Base-by-base conservation (phyloP, 2,329 filamentous ascomycete species). In the Ustulina deusta region DNA sequence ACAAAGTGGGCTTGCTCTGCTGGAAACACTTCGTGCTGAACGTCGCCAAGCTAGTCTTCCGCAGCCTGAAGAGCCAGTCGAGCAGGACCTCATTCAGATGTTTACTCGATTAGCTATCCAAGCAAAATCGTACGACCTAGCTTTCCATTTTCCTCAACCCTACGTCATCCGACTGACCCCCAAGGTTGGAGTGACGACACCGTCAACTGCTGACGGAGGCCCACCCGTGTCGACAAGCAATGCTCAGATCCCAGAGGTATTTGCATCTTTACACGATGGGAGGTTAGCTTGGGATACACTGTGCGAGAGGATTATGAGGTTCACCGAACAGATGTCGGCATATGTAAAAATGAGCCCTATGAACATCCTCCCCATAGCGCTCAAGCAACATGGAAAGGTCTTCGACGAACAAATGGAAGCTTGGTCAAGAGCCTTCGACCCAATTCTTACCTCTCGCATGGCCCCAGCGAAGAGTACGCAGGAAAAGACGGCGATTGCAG, bases 61-160 rank as follows among this genome's bases (percentile, higher is more conserved):
- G 6, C 74, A 77, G 64, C 77, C 81, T 15, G 83, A 83, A 60
- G 84, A 86, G 62, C 81, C 84, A 0, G 81, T 87, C 6, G 86
- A 89, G 69, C 83, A 87, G 58, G 88, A 90, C 73, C 81, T 90
- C 29, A 81, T 87, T 6, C 86, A 87, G 57, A 89, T 90, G 81
- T 90, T 90, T 72, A 89, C 86, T 1, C 84, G 88, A 4, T 80
- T 90, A 1, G 87, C 87, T 2, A 88, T 90, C 49, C 88, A 90
- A 75, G 88, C 88, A 49, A 90, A 90, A 74, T 89, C 87, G 0
- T 90, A 90, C 74, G 88, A 90, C 72, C 87, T 90, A 87, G 88
- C 88, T 36, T 90, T 90, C 73, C 88, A 90, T 75, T 90, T 90
- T 66, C 88, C 88, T 0, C 82, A 87, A 34, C 87, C 88, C 0